Conservation (phyloP, 345 rosid genomes). For the Lenwebbia sp. region DNA sequence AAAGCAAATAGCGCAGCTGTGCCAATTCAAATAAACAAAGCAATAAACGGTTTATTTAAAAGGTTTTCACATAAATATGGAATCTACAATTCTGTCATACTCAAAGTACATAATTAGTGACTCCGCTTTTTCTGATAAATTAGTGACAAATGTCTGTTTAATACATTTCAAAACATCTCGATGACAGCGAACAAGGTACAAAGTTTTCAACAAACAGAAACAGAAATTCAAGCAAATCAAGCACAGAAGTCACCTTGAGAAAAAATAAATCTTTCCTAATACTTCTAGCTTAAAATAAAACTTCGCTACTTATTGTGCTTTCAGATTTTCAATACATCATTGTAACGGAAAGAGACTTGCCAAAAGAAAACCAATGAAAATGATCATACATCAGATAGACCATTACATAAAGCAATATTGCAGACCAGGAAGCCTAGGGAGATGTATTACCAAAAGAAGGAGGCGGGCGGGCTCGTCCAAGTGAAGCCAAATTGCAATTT, state of each 20-base stretch:
- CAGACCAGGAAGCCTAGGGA: constrained; percentile 9
- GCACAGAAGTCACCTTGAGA: background rate
- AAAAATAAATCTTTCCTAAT: background rate
- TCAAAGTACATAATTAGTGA: background rate
- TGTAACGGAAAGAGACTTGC: background rate
- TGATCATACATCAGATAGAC: background rate
- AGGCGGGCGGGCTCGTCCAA: constrained; percentile 69
- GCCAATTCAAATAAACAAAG: background rate
- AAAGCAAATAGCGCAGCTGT: background rate
- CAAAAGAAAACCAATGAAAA: background rate
- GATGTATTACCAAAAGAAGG: constrained; percentile 41
- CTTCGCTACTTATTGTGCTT: background rate
- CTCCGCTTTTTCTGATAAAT: background rate
- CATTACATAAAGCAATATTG: background rate
- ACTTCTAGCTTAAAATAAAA: background rate
- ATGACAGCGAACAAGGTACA: background rate
- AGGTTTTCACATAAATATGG: background rate
- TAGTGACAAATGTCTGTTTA: background rate
- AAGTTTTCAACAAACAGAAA: background rate
- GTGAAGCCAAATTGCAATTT: constrained; percentile 93
- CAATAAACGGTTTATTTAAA: background rate
- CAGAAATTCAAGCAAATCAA: background rate
- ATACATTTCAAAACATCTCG: background rate
- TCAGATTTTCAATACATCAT: background rate
- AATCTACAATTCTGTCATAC: background rate